Conservation (phyloP, 768 basidiomycete species). For the Crassisporium funariophilum region DNA sequence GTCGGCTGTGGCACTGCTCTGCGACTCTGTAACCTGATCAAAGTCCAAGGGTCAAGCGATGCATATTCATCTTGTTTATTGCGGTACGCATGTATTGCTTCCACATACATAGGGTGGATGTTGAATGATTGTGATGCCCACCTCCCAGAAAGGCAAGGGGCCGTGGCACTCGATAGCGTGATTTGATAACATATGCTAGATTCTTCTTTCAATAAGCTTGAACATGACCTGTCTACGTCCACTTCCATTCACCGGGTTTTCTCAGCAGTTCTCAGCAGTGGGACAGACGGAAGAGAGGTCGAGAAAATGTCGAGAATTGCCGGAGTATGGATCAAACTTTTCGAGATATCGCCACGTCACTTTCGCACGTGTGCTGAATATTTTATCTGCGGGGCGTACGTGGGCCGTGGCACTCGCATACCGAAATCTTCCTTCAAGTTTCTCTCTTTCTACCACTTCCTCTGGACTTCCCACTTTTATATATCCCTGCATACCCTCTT, state of each 20-base stretch:
- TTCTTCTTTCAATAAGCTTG: no score
- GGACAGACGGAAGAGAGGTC: constrained; percentile 13
- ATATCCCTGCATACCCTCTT: constrained; percentile 16
- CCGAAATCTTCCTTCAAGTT: no score
- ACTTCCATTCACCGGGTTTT: constrained; percentile 8
- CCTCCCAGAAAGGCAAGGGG: constrained; percentile 14
- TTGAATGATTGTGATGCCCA: no score
- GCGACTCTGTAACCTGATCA: no score
- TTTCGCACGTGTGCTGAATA: constrained; percentile 36
- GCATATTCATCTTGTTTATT: no score
- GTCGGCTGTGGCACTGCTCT: not conserved
- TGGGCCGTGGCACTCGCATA: no score
- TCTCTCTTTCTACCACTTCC: constrained; percentile 3
- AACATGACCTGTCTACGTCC: constrained; percentile 8
- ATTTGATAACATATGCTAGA: no score
- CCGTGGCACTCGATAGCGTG: constrained; percentile 34
- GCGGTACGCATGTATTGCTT: no score
- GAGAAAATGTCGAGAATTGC: constrained; percentile 9
- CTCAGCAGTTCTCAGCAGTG: constrained; percentile 7
- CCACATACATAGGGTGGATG: no score
- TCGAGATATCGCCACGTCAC: constrained; percentile 41
- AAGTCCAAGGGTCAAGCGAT: no score
- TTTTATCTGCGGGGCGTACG: no score
- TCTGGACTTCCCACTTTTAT: constrained; percentile 10
- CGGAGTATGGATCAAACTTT: constrained; percentile 15